Evolutionary conservation across 2,329 filamentous ascomycete genomes (phyloP), one percentile per base, ranked within the genome.

Genomic region (Pseudogymnoascus sp.): DNA sequence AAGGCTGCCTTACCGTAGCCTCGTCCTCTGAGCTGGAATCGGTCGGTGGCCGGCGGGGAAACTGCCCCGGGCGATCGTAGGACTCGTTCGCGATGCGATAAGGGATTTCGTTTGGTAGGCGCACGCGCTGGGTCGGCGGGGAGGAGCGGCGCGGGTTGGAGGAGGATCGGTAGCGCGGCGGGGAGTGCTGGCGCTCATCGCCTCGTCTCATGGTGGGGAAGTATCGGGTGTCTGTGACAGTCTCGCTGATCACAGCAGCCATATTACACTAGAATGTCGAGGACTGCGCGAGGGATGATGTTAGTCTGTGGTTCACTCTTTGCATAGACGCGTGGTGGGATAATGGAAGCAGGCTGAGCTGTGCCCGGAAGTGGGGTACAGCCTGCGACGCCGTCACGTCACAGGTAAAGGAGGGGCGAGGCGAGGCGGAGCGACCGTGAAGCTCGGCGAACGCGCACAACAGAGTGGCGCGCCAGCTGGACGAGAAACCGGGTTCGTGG

Each of bases 181-280:
- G 72, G 65, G 78, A 78, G 67, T 78, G 69, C 67, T 71, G 79
- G 68, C 80, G 80, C 68, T 78, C 79, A 68, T 79, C 68, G 75
- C 76, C 68, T 65, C 79, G 77, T 79, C 91, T 89, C 82, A 87
- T 89, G 79, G 82, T 85, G 80, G 86, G 85, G 77, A 89, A 88
- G 78, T 86, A 84, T 71, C 85, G 82, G 71, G 87, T 81, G 78
- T 91, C 87, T 76, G 90, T 84, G 78, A 87, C 85, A 79, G 87
- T 87, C 80, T 93, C 90, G 76, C 83, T 83, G 71, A 87, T 82
- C 77, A 87, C 76, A 77, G 84, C 80, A 73, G 84, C 85, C 85
- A 88, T 87, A 78, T 74, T 71, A 73, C 68, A 68, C 67, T 72
- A 64, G 63, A 67, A 63, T 68, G 37, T 36, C 43, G 43, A 48